Conservation (phyloP, 2,329 filamentous ascomycete genomes). For the Colletotrichum tropicale region DNA sequence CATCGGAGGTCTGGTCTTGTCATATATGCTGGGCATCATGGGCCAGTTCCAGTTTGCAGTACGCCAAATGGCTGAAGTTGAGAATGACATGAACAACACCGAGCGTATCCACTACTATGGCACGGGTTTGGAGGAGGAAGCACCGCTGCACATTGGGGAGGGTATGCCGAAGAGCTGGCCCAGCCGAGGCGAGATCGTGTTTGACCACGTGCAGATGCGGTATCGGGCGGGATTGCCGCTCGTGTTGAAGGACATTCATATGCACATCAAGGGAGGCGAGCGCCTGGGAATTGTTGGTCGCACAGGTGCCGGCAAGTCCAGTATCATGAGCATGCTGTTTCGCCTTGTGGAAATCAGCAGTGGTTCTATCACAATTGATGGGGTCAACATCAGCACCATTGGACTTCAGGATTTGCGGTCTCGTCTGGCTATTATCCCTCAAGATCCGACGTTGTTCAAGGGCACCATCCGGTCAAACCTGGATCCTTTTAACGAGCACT, state of each 20-base stretch:
- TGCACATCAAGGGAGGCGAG: conserved; percentile 63
- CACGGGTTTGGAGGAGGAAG: conserved; percentile 83
- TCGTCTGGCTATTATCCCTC: conserved; percentile 71
- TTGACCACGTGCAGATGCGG: conserved; percentile 77
- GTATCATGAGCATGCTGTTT: conserved; percentile 65
- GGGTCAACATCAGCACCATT: conserved; percentile 74
- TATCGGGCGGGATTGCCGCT: conserved; percentile 75
- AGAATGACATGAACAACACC: conserved; percentile 97
- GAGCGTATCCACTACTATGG: conserved; percentile 92
- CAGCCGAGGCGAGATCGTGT: conserved; percentile 79
- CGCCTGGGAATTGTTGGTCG: conserved; percentile 81
- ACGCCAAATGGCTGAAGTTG: conserved; percentile 89
- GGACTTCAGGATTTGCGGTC: conserved; percentile 71
- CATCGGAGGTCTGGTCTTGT: conserved; percentile 84
- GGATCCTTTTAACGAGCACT: conserved; percentile 72
- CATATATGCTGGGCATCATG: conserved; percentile 91
- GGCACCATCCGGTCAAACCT: conserved; percentile 58
- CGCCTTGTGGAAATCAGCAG: conserved; percentile 73
- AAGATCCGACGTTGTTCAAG: conserved; percentile 76
- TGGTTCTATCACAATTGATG: conserved; percentile 73
- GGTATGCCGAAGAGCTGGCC: conserved; percentile 72
- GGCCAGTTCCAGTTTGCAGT: conserved; percentile 96
- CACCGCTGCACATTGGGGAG: conserved; percentile 76
- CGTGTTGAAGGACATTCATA: conserved; percentile 62
- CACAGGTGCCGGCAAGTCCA: not conserved